phyloP scores from a whole-genome alignment of 1,284 basidiomycete genomes.

The Pholiota adiposa region DNA sequence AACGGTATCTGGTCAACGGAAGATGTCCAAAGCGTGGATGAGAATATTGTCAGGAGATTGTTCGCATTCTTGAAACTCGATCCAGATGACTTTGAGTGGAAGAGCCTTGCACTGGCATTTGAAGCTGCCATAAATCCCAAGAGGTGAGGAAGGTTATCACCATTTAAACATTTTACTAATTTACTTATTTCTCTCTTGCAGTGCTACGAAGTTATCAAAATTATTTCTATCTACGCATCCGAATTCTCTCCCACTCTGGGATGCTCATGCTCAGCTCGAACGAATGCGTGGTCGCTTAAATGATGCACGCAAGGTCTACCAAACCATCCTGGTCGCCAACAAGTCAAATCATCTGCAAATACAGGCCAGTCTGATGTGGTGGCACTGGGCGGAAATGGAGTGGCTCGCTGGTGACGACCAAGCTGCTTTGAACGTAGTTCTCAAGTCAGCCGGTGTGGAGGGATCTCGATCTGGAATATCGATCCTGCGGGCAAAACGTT shows the following conservation, averaged over 20 bases:
- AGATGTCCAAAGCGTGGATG: constrained; percentile 41
- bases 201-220: constrained; percentile 78
- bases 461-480: constrained; percentile 51
- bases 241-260: constrained; percentile 78
- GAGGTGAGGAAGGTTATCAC: constrained; percentile 44
- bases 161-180: background rate
- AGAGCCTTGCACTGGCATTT: constrained; percentile 65
- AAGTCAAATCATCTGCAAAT: constrained; percentile 36
- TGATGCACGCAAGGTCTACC: constrained; percentile 86
- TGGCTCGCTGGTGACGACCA: constrained; percentile 66
- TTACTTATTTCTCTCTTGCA: constrained; percentile 32
- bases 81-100: constrained; percentile 62
- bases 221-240: constrained; percentile 64
- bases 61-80: constrained; percentile 61
- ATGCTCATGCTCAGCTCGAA: constrained; percentile 82
- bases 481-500: constrained; percentile 61
- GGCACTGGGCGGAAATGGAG: constrained; percentile 91
- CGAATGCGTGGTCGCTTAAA: constrained; percentile 68
- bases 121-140: constrained; percentile 68
- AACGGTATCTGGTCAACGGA: constrained; percentile 33
- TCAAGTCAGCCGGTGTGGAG: constrained; percentile 57
- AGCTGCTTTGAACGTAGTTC: constrained; percentile 54
- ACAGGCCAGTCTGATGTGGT: constrained; percentile 68
- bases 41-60: constrained; percentile 52
- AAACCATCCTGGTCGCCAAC: constrained; percentile 59